These are phyloP conservation scores for Paramecium tetraurelia DNA, from an alignment of 73 alveolate genomes.

Conservation along the genomic window DNA sequence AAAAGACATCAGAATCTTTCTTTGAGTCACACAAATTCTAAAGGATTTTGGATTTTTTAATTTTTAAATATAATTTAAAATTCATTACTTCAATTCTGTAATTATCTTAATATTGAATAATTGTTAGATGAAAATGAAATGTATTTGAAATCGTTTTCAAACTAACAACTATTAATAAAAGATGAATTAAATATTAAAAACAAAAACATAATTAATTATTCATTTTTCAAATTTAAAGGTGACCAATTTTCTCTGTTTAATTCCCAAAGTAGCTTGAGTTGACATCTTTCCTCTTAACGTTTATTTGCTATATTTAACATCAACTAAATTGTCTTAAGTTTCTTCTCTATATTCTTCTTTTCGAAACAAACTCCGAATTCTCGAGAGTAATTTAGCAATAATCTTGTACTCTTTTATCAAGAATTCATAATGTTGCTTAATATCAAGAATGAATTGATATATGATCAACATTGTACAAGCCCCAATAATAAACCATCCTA, in stretches of 20 bases:
- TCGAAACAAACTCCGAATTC: background rate
- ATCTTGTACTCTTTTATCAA: background rate
- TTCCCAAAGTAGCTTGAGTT: background rate
- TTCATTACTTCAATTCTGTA: background rate
- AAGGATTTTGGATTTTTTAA: background rate
- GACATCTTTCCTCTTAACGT: background rate
- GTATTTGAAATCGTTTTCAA: no score
- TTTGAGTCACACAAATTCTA: background rate
- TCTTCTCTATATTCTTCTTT: background rate
- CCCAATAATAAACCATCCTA: constrained; percentile 24
- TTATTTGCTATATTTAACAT: background rate
- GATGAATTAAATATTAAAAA: background rate
- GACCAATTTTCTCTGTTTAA: background rate
- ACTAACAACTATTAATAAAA: no score
- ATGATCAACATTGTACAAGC: background rate
- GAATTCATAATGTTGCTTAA: background rate
- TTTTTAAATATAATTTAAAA: no score
- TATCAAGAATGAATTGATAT: background rate
- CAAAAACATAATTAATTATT: background rate
- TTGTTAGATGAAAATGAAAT: no score
- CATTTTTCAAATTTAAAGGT: background rate
- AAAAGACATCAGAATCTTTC: background rate
- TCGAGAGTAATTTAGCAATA: background rate
- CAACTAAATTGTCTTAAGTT: background rate
- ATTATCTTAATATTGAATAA: no score